These are phyloP conservation scores for Dipteronia sinensis DNA, from an alignment of 345 rosid genomes.

Conservation along the genomic window DNA sequence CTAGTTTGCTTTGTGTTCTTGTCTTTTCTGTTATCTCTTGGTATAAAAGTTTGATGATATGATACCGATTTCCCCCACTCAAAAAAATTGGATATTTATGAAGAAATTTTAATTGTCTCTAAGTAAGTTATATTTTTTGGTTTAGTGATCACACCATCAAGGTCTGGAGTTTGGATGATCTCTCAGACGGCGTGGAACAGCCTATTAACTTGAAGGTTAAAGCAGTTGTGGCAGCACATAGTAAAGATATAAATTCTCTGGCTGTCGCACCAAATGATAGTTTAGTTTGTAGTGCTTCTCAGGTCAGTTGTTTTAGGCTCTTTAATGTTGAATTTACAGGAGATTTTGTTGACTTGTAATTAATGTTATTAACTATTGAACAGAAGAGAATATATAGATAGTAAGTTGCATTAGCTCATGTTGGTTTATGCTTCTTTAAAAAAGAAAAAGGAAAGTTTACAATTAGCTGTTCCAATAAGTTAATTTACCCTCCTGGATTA, in stretches of 20 bases:
- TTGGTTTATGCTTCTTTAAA: background rate
- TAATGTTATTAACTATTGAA: conserved; percentile 1
- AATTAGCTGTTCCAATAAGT: background rate
- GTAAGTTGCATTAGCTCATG: background rate
- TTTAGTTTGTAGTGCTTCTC: conserved; percentile 92
- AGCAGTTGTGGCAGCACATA: conserved; percentile 94
- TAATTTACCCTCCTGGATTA: conserved; percentile 11
- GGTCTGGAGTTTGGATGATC: conserved; percentile 83
- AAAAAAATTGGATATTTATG: background rate
- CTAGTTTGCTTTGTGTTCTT: background rate
- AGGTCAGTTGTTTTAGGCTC: conserved; percentile 47
- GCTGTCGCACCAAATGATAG: conserved; percentile 91
- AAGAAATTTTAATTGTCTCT: background rate
- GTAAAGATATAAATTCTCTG: conserved; percentile 87
- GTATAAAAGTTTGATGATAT: background rate
- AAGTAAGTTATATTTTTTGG: conserved; percentile 18
- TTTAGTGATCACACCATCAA: conserved; percentile 92
- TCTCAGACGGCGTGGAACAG: conserved; percentile 56
- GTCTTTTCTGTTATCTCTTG: background rate
- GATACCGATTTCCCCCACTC: background rate
- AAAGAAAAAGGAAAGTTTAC: background rate
- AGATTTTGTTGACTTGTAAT: background rate
- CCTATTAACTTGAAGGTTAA: conserved; percentile 74
- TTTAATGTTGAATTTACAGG: background rate
- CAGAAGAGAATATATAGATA: background rate